Evolutionary conservation across 2,329 filamentous ascomycete genomes (phyloP), one percentile per base, ranked within the genome.

Genomic region (Colletotrichum graminicola): DNA sequence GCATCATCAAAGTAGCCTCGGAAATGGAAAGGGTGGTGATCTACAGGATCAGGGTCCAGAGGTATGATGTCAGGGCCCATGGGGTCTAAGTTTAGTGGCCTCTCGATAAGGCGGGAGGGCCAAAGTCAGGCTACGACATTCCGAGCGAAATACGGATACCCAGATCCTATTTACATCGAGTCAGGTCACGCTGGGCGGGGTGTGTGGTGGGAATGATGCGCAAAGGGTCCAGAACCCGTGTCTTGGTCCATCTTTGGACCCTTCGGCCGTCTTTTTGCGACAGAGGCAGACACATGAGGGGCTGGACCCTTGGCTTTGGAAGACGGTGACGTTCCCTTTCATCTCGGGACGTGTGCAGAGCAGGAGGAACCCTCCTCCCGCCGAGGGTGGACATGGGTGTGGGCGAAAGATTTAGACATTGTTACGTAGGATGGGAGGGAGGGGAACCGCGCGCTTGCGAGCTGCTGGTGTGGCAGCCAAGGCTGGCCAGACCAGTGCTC

Each of bases 41-140:
- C 29, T 39, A 26, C 26, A 29, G 52, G 45, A 45, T 63, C 45
- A 64, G 47, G 65, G 59, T 63, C 52, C 66, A 10, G 12, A 47
- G 66, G 65, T 18, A 72, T 72, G 70, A 72, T 72, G 70, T 71
- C 70, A 72, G 57, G 54, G 23, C 41, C 60, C 32, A 41, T 60
- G 65, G 26, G 69, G 68, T 72, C 69, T 68, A 57, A 59, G 60
- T 29, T 52, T 51, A 16, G n/a, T 29, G 45, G 11, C 29, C 32
- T 51, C 59, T 14, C 29, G 29, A 62, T 16, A 21, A 41, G 10
- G 26, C 32, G 29, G 36, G 26, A 26, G 29, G 34, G 18, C 2
- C 23, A 16, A 23, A 41, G 59, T 23, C 18, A 29, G 45, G 21
- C 56, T 55, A 64, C 61, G 61, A 52, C 18, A 57, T 49, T 51